phyloP scores from a whole-genome alignment of 1,284 basidiomycete genomes.

The Melanopsichium pennsylvanicum region DNA sequence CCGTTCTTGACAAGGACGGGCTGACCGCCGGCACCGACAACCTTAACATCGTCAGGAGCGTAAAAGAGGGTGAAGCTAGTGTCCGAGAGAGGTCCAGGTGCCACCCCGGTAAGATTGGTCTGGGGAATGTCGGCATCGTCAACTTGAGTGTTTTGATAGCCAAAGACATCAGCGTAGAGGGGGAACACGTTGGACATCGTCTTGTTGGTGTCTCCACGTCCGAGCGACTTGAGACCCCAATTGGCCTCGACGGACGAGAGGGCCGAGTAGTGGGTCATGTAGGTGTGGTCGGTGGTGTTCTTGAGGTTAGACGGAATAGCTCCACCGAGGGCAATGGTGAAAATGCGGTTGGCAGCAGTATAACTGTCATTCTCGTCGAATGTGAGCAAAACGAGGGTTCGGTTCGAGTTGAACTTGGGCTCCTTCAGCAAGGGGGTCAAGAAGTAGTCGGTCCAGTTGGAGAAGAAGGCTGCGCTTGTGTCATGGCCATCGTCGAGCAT shows the following conservation, averaged over 20 bases:
- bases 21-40: conserved; percentile 61
- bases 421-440: conserved; percentile 71
- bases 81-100: conserved; percentile 56
- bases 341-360: conserved; percentile 57
- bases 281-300: conserved; percentile 47
- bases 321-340: conserved; percentile 49
- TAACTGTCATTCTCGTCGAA: conserved; percentile 72
- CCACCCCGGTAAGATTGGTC: conserved; percentile 65
- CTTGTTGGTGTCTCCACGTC: conserved; percentile 55
- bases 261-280: conserved; percentile 73
- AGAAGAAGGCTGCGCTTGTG: conserved; percentile 70
- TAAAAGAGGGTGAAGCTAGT: conserved; percentile 58
- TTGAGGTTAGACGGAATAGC: conserved; percentile 36
- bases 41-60: conserved; percentile 58
- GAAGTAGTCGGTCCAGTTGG: conserved; percentile 71
- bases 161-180: conserved; percentile 68
- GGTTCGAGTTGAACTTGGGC: conserved; percentile 69
- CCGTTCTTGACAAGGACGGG: conserved; percentile 52
- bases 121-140: conserved; percentile 43
- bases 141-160: conserved; percentile 54
- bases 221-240: conserved; percentile 67
- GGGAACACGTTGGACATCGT: conserved; percentile 70
- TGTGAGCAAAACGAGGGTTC: conserved; percentile 72
- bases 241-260: conserved; percentile 74
- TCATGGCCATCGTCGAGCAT: conserved; percentile 72